Conservation (phyloP, 371 early-diverging fungal genomes). For the Mortierella sp. region DNA sequence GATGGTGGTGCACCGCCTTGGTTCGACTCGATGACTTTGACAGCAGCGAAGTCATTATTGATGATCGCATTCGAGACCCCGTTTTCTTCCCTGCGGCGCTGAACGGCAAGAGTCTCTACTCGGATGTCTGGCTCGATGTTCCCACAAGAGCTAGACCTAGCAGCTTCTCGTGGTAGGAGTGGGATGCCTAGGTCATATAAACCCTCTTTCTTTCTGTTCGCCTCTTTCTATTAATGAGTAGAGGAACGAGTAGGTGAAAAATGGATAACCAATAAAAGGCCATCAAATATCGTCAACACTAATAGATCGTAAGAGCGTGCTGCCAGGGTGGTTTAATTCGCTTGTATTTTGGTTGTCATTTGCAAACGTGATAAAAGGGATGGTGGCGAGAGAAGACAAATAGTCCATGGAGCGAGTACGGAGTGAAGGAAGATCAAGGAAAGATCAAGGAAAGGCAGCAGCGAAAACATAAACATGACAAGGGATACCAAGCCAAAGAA, state of each 20-base stretch:
- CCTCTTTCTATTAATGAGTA: neutral
- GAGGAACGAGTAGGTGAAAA: neutral
- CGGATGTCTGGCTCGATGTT: slow-evolving; percentile 28
- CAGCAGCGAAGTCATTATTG: slow-evolving; percentile 15
- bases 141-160: neutral
- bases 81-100: slow-evolving; percentile 32
- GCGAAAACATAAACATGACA: neutral
- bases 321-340: neutral
- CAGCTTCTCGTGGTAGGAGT: neutral
- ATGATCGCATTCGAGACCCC: slow-evolving; percentile 11
- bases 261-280: neutral
- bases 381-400: neutral
- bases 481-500: neutral
- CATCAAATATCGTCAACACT: neutral
- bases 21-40: slow-evolving; percentile 22
- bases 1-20: slow-evolving; percentile 25
- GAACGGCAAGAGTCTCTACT: slow-evolving; percentile 29
- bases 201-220: neutral
- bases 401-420: neutral
- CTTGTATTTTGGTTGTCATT: neutral
- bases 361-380: neutral
- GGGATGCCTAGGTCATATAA: neutral
- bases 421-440: neutral
- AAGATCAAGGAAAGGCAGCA: neutral
- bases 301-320: neutral